Evolutionary conservation across 2,329 filamentous ascomycete species (phyloP), one percentile per base, ranked within the genome.

Genomic region (Didymosphaeria variabile): DNA sequence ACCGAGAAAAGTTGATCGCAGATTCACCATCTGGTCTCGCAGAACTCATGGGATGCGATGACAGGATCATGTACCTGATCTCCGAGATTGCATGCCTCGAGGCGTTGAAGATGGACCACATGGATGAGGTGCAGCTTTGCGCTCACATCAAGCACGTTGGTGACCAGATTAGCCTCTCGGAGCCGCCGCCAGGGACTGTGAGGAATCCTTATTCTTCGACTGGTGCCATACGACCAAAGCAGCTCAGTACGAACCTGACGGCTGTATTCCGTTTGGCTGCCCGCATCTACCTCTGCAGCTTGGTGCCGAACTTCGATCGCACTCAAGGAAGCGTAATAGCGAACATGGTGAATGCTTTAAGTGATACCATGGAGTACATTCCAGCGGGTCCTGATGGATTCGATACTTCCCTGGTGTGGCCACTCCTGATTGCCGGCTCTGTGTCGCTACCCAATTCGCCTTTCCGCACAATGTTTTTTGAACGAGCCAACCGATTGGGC

Each of bases 51-150:
- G 95, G 95, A 69, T 98, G 95, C 79, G 94, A 98, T 66, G 95
- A 99, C 80, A 89, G 90, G 23, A 91, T 98, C 80, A 97, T 99
- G 93, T 98, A 97, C 79, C 85, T 98, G 71, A 97, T 99, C 77
- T 97, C 93, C 1, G 95, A 99, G 81, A 97, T 98, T 71, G 92
- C 94, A 57, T 98, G 95, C 79, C 88, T 99, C 56, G 95, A 98
- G 78, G 91, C 92, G 3, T 87, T 97, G 66, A 96, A 95, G 84
- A 82, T 84, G 42, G 91, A 79, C 64, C 75, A 91, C 69, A 93
- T 95, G 70, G 91, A 97, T 69, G 90, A 95, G 73, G 89, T 95
- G 66, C 88, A 89, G 54, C 88, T 98, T 47, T 97, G 94, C 86
- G 87, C 91, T 62, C 94, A 97, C 79, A 93, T 98, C 42, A 89